phyloP scores from a whole-genome alignment of 2,329 filamentous ascomycete species.

The Elsinoe necatrix region DNA sequence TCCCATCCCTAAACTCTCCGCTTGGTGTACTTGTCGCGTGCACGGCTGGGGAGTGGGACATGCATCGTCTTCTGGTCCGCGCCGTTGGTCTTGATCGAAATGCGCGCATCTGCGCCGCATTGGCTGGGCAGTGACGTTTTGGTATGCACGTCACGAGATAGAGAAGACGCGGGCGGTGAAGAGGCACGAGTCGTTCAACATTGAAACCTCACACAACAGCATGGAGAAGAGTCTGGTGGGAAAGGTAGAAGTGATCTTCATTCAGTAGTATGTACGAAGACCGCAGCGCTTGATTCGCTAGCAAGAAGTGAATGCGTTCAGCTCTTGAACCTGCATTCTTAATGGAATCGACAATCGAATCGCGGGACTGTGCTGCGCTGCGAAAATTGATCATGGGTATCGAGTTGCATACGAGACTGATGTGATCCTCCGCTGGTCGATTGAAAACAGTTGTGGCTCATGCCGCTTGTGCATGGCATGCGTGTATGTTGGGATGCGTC shows the following conservation, averaged over 20 bases:
- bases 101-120: background rate
- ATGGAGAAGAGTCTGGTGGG: background rate
- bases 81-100: background rate
- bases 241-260: background rate
- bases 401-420: background rate
- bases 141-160: background rate
- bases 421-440: background rate
- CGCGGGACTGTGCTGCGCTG: background rate
- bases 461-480: background rate
- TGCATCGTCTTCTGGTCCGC: background rate
- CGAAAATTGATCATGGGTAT: background rate
- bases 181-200: background rate
- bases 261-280: background rate
- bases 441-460: background rate
- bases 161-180: background rate
- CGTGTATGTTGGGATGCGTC: slow-evolving; percentile 8
- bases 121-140: background rate
- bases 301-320: slow-evolving; percentile 4
- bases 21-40: background rate
- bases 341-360: background rate
- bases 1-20: background rate
- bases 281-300: background rate
- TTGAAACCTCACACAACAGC: background rate
- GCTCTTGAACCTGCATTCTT: slow-evolving; percentile 11
- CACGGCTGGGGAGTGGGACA: background rate